Conservation (phyloP, 257 asterid genomes). For the Henckelia pumila region DNA sequence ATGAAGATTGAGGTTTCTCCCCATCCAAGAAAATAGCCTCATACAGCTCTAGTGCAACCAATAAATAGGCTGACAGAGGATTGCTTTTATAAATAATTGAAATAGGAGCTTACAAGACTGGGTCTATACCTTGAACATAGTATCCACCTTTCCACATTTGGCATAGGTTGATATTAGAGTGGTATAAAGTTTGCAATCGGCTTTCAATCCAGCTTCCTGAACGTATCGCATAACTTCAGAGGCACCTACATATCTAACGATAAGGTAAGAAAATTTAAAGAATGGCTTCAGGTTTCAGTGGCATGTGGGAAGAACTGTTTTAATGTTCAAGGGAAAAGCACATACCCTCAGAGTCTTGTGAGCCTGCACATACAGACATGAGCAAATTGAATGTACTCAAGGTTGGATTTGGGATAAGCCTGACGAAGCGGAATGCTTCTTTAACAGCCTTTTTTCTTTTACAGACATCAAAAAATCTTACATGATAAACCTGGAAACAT, state of each 20-base stretch:
- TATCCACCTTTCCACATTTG: conserved; percentile 92
- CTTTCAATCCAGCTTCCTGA: conserved; percentile 60
- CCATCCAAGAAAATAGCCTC: not conserved
- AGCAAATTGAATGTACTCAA: conserved; percentile 96
- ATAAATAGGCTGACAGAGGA: conserved; percentile 10
- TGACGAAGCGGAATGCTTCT: conserved; percentile 77
- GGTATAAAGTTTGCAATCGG: conserved; percentile 97
- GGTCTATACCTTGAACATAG: conserved; percentile 80
- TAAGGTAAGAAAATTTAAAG: conserved; percentile 25
- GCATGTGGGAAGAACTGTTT: conserved; percentile 7
- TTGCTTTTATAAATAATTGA: conserved; percentile 11
- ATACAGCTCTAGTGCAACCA: not conserved
- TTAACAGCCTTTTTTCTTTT: conserved; percentile 75
- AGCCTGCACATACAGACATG: conserved; percentile 87
- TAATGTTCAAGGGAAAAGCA: conserved; percentile 19
- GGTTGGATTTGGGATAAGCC: conserved; percentile 80
- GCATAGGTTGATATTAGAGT: conserved; percentile 95
- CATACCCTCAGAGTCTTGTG: conserved; percentile 81
- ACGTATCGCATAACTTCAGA: conserved; percentile 70
- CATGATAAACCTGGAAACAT: conserved; percentile 75
- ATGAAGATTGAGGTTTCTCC: not conserved
- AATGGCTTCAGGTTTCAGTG: conserved; percentile 11
- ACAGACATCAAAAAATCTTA: conserved; percentile 72
- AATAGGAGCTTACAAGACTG: not conserved
- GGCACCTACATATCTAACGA: conserved; percentile 59